Conservation (phyloP, 2,329 filamentous ascomycete genomes). For the Delphinella strobiligena region DNA sequence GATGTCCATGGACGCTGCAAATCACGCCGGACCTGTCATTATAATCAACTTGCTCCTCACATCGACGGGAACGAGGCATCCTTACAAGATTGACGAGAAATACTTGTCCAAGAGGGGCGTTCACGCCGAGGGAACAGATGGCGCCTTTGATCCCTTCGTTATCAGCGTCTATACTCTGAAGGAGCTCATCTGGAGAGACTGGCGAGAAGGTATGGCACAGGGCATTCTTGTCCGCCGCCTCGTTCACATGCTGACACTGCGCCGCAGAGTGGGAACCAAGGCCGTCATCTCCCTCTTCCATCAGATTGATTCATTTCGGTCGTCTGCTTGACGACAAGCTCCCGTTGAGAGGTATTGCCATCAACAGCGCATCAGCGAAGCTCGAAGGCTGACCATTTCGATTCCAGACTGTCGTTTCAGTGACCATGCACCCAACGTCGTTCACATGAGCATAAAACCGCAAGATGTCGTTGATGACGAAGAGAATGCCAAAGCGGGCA, state of each 20-base stretch:
- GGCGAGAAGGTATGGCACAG: slow-evolving; percentile 54
- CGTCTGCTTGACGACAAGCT: slow-evolving; percentile 84
- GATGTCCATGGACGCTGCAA: slow-evolving; percentile 20
- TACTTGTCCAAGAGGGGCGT: slow-evolving; percentile 76
- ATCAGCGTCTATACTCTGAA: slow-evolving; percentile 92
- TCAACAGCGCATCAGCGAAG: background rate
- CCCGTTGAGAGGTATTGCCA: slow-evolving; percentile 63
- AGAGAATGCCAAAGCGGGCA: slow-evolving; percentile 58
- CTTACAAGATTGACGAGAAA: slow-evolving; percentile 78
- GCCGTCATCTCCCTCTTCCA: slow-evolving; percentile 76
- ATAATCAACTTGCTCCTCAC: slow-evolving; percentile 68
- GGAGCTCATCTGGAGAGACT: slow-evolving; percentile 85
- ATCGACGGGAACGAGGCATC: slow-evolving; percentile 70
- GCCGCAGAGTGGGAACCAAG: slow-evolving; percentile 67
- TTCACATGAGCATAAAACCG: slow-evolving; percentile 90
- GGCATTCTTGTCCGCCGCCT: background rate
- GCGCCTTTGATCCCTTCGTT: slow-evolving; percentile 63
- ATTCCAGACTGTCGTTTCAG: slow-evolving; percentile 65
- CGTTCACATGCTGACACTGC: background rate
- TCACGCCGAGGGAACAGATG: slow-evolving; percentile 54
- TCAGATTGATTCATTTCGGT: slow-evolving; percentile 84
- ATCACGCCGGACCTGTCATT: slow-evolving; percentile 36
- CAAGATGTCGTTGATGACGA: slow-evolving; percentile 73
- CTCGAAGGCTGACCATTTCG: background rate
- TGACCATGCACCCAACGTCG: slow-evolving; percentile 62